Base-by-base conservation (phyloP, 768 basidiomycete species). In the Lentinus brumalis region DNA sequence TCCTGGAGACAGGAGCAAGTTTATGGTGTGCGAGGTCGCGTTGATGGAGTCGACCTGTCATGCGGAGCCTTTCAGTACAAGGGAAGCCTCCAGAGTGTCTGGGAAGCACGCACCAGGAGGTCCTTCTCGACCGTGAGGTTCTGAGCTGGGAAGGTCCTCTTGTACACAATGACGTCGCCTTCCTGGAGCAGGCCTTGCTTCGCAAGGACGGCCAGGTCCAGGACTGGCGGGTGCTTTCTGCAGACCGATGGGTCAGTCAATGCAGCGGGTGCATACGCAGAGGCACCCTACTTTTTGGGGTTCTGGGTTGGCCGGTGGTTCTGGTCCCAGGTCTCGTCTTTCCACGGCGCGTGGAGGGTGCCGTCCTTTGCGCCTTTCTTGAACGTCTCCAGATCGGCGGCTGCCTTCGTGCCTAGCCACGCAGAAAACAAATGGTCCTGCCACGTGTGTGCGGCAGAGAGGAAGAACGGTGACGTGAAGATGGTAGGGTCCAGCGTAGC, bases 281-380 rank as follows among this genome's bases (percentile, higher is more conserved):
- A 16, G n/a, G 31, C 0, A 60, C 47, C 18, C 39, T 40, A 30
- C 31, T 45, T 30, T 41, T 49, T 31, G 52, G 39, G n/a, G 16
- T 53, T 47, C 40, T 50, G 46, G 12, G 26, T 49, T 21, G 18
- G 14, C 31, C 29, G 53, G 56, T 84, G 79, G 5, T 81, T 79
- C 41, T 70, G 71, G 50, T 79, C 78, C 86, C 86, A 88, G 38
- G 76, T 78, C 38, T 86, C 83, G 66, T 88, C 86, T 66, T 88
- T 88, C 84, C 85, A 86, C 41, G 82, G 77, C 12, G 80, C 85
- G 32, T 83, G 79, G 38, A 84, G 56, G 8, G 73, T 78, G 1
- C 85, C 85, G 14, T 75, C 67, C 3, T 64, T 62, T 21, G 85
- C 74, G 16, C 81, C 83, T 15, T 74, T 71, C 46, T 76, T 60